Evolutionary conservation across 1,284 basidiomycete genomes (phyloP).

Genomic region (Ceratobasidium sp.): DNA sequence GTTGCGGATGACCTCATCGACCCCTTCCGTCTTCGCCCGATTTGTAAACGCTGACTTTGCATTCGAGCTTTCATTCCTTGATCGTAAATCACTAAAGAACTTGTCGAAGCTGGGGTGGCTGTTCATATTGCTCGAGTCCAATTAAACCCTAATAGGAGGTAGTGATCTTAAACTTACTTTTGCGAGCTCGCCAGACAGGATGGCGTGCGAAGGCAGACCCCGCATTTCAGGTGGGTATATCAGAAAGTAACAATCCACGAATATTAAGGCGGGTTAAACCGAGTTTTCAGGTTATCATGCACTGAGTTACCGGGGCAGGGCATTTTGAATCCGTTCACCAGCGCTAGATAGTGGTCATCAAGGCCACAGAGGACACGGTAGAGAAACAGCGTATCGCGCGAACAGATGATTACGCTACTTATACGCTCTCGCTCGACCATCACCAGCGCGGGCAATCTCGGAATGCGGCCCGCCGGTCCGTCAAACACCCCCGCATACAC

Average conservation of each 20-base stretch:
- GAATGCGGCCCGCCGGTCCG: constrained; percentile 4
- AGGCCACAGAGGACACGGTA: not conserved
- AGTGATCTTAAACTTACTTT: not conserved
- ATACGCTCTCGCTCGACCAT: not conserved
- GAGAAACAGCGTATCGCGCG: not conserved
- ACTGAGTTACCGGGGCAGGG: too few relatives aligned
- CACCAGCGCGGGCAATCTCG: not conserved
- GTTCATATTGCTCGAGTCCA: not conserved
- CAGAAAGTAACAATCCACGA: too few relatives aligned
- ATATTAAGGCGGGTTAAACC: not conserved
- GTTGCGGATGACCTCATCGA: constrained; percentile 9
- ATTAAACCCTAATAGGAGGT: not conserved
- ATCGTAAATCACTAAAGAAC: too few relatives aligned
- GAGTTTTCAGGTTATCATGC: not conserved
- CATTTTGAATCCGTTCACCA: too few relatives aligned
- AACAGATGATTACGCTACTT: not conserved
- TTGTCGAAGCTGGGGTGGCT: not conserved
- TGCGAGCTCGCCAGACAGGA: not conserved
- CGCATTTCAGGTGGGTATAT: too few relatives aligned
- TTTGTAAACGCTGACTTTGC: not conserved
- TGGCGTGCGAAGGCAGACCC: too few relatives aligned
- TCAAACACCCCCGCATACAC: not conserved
- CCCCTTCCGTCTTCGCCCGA: constrained; percentile 2
- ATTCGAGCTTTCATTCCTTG: not conserved
- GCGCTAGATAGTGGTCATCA: too few relatives aligned